A percentile compares a stretch with the other conserved stretches of the same genome.
These are phyloP conservation scores for Amesomyces nigricolor DNA, from an alignment of 2,329 filamentous ascomycete species.

Conservation along the genomic window DNA sequence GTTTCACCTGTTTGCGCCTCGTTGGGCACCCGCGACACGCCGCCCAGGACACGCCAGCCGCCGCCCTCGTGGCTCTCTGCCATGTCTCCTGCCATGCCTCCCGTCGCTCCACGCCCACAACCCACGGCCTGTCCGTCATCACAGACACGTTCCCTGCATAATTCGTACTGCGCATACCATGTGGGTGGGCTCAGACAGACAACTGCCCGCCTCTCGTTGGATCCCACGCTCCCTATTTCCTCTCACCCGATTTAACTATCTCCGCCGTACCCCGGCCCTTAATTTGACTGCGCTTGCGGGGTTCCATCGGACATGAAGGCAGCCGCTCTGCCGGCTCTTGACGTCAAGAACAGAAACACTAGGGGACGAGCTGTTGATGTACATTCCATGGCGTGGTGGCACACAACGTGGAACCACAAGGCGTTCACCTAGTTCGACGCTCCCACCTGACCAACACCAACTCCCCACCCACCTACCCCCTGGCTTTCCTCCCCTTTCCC, in stretches of 20 bases:
- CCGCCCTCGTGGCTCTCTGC: neutral
- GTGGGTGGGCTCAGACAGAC: too few relatives aligned
- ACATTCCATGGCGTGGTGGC: neutral
- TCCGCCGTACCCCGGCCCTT: too few relatives aligned
- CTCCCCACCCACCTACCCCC: neutral
- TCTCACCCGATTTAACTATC: too few relatives aligned
- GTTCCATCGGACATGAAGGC: slow-evolving; percentile 7
- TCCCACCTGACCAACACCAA: neutral
- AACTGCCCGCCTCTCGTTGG: too few relatives aligned
- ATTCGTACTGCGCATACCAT: too few relatives aligned
- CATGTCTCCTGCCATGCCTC: neutral
- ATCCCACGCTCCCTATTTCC: too few relatives aligned
- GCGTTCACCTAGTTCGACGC: neutral
- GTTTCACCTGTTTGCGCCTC: slow-evolving; percentile 25
- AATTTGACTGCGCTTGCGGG: neutral
- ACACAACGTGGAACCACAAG: neutral
- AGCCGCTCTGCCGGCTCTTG: slow-evolving; percentile 14
- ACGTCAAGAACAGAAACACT: neutral
- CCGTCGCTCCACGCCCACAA: too few relatives aligned
- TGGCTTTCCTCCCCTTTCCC: slow-evolving; percentile 6
- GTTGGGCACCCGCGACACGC: neutral
- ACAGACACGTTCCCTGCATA: too few relatives aligned
- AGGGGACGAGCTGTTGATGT: neutral
- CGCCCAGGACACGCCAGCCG: neutral
- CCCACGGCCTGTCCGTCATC: too few relatives aligned